Conservation (phyloP, 768 basidiomycete species). For the Phanerochaete sordida region DNA sequence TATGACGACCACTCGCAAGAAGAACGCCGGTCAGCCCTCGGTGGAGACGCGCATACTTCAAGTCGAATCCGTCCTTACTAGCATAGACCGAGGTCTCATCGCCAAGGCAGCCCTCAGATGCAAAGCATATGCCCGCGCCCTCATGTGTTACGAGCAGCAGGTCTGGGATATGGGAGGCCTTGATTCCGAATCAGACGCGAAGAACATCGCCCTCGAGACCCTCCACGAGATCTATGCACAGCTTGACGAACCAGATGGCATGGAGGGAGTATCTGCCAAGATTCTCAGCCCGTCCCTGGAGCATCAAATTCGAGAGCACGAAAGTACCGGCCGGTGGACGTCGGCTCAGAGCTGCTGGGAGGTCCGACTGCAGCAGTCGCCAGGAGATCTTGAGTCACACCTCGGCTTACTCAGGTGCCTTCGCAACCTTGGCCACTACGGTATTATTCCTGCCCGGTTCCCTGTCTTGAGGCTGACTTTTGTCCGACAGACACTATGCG, state of each 20-base stretch:
- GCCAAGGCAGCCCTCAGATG: slow-evolving; percentile 93
- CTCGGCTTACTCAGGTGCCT: slow-evolving; percentile 88
- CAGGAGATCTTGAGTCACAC: slow-evolving; percentile 86
- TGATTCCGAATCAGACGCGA: slow-evolving; percentile 35
- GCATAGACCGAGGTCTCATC: slow-evolving; percentile 84
- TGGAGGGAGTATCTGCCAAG: slow-evolving; percentile 93
- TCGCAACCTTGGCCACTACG: slow-evolving; percentile 94
- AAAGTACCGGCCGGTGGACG: slow-evolving; percentile 96
- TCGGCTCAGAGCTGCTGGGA: slow-evolving; percentile 99
- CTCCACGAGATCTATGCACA: slow-evolving; percentile 96
- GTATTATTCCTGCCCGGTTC: slow-evolving; percentile 42
- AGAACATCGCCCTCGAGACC: slow-evolving; percentile 78
- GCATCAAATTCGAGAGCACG: slow-evolving; percentile 96
- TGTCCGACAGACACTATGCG: slow-evolving; percentile 75
- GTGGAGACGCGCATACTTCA: slow-evolving; percentile 59
- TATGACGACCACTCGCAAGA: slow-evolving; percentile 41
- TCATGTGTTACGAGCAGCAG: slow-evolving; percentile 93
- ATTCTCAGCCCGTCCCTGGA: slow-evolving; percentile 88
- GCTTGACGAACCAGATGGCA: slow-evolving; percentile 96
- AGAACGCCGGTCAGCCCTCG: slow-evolving; percentile 23
- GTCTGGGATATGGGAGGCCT: slow-evolving; percentile 49
- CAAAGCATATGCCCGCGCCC: slow-evolving; percentile 88
- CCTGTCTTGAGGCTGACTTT: too few relatives aligned
- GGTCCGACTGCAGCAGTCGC: slow-evolving; percentile 84
- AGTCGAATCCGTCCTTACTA: slow-evolving; percentile 79